A percentile compares a stretch with the other conserved stretches of the same genome.
phyloP scores from a whole-genome alignment of 2,329 filamentous ascomycete species.

The Arthrobotrys musiformis region DNA sequence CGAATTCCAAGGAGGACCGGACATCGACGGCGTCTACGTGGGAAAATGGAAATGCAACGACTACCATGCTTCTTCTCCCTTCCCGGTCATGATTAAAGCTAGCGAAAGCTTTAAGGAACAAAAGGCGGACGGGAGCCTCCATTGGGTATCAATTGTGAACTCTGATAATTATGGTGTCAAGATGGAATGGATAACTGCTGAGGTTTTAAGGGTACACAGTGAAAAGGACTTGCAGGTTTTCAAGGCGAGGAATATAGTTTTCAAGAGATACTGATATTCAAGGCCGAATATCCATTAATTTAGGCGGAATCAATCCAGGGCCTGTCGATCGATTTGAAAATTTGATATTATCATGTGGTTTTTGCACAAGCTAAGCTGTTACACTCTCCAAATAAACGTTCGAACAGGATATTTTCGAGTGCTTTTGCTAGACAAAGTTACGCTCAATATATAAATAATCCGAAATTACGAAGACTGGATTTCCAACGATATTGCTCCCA shows the following conservation, averaged over 20 bases:
- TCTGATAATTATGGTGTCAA: neutral
- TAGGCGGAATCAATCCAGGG: too few relatives aligned
- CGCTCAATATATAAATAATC: too few relatives aligned
- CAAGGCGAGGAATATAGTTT: neutral
- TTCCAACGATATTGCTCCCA: too few relatives aligned
- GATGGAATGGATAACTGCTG: neutral
- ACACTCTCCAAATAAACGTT: too few relatives aligned
- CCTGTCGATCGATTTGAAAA: too few relatives aligned
- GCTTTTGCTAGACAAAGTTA: too few relatives aligned
- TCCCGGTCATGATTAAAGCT: neutral
- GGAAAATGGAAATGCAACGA: neutral
- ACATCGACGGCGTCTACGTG: neutral
- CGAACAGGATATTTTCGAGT: too few relatives aligned
- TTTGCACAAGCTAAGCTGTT: too few relatives aligned
- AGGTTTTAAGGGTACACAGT: neutral
- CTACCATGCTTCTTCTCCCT: neutral
- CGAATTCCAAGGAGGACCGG: neutral
- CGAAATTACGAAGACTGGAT: too few relatives aligned
- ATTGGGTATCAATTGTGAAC: neutral
- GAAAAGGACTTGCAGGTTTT: neutral
- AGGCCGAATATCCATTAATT: too few relatives aligned
- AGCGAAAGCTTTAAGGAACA: neutral
- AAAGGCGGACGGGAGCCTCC: neutral
- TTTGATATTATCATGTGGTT: too few relatives aligned
- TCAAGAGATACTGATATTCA: neutral